Base-by-base conservation (phyloP, 2,329 filamentous ascomycete genomes). In the Arthrobotrys conoides region DNA sequence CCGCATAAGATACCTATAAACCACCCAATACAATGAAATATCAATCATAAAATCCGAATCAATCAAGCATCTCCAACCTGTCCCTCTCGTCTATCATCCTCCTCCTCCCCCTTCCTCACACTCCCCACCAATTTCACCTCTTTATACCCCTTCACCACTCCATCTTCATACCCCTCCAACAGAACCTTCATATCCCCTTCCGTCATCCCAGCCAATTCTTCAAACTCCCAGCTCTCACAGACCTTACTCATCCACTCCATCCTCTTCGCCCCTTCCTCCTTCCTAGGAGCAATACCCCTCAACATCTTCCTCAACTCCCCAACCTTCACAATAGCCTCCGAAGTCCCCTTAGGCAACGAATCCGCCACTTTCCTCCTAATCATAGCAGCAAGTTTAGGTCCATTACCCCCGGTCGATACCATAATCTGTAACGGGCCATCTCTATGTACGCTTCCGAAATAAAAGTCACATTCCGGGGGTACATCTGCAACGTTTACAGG, bases 401-500 rank as follows among this genome's bases (percentile, higher is more conserved):
- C 96, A 84, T 97, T 97, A 66, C 96, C 96, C 84, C 98, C 99
- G 41, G 96, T 99, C 86, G 93, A 96, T 82, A 99, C 95, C 96
- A 99, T 99, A 83, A 99, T 91, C 86, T 99, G 96, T 78, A 99
- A 85, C 5, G 96, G 96, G 0, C 96, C 96, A 84, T 99, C 96
- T 64, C 96, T 91, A 85, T 99, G 93, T 46, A 97, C 91, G 83
- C 92, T 96, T 80, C 96, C 96, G 86, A 99, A 99, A 87, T 97
- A 99, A 84, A 99, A 99, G 83, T 99, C 96, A 85, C 96, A 99
- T 84, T 99, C 96, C 0, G 93, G 89, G 0, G 96, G 96, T 2
- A 99, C 96, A 84, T 99, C 96, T 81, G 96, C 96, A 81, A 99
- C 97, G 85, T 99, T 99, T 72, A 94, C 94, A 5, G 94, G 90